These are phyloP conservation scores for Arthrobotrys sinensis DNA, from an alignment of 2,329 filamentous ascomycete species.

Conservation along the genomic window DNA sequence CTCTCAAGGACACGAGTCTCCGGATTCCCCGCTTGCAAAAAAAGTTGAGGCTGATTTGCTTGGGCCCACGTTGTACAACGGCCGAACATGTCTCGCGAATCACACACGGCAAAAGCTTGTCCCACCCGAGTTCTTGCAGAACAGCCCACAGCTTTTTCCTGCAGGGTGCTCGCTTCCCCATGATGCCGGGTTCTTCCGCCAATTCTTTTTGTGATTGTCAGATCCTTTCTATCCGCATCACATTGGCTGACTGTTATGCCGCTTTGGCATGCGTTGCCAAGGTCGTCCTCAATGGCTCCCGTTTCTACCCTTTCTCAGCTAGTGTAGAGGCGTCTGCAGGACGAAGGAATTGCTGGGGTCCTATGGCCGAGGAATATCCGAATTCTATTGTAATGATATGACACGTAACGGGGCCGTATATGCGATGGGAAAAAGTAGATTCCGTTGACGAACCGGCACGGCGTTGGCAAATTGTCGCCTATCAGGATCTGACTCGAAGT, in stretches of 20 bases:
- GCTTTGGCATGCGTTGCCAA: conserved; percentile 59
- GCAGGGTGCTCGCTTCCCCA: conserved; percentile 35
- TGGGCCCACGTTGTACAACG: conserved; percentile 10
- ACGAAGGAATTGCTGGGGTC: conserved; percentile 39
- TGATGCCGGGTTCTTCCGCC: conserved; percentile 27
- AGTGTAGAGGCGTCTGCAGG: conserved; percentile 38
- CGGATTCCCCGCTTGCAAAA: conserved; percentile 16
- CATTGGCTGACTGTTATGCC: conserved; percentile 37
- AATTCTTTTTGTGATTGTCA: conserved; percentile 26
- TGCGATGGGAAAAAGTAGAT: not conserved
- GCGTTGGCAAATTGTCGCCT: conserved; percentile 5
- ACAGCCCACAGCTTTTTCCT: not conserved
- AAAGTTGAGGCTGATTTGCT: conserved; percentile 12
- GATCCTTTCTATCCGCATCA: conserved; percentile 18
- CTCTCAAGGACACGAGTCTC: not conserved
- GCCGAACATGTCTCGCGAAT: conserved; percentile 1
- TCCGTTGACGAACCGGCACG: not conserved
- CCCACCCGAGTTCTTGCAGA: not conserved
- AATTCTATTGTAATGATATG: conserved; percentile 2
- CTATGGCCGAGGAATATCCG: conserved; percentile 21
- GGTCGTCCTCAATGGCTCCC: conserved; percentile 34
- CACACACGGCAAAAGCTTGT: conserved; percentile 11
- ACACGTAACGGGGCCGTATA: conserved; percentile 37
- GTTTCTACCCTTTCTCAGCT: conserved; percentile 30
- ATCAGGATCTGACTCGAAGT: conserved; percentile 12